phyloP scores from a whole-genome alignment of 2,329 filamentous ascomycete genomes.

The Colletotrichum melonis region DNA sequence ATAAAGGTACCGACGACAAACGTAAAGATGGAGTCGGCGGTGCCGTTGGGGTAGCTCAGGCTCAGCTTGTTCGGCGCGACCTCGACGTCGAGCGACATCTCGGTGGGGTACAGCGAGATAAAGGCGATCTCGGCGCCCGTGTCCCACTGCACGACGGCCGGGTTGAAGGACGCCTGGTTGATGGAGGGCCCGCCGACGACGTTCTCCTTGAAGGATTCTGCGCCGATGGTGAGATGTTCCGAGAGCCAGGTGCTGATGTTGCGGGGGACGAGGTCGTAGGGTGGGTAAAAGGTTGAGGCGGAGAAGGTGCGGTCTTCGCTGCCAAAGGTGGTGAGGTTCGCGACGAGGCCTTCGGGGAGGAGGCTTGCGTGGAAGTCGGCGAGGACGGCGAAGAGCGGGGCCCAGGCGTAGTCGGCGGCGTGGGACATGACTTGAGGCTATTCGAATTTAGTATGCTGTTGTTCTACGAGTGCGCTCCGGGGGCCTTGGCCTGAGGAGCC shows the following conservation, averaged over 20 bases:
- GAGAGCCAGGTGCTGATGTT: constrained; percentile 71
- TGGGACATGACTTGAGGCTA: constrained; percentile 67
- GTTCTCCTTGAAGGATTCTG: constrained; percentile 67
- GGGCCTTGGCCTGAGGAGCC: not conserved
- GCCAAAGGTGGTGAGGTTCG: constrained; percentile 56
- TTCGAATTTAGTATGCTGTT: not conserved
- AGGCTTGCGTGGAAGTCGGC: constrained; percentile 60
- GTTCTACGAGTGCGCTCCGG: not conserved
- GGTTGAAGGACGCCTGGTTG: constrained; percentile 66
- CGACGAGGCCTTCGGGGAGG: constrained; percentile 53
- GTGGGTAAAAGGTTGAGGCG: constrained; percentile 66
- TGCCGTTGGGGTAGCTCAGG: constrained; percentile 66
- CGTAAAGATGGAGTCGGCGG: constrained; percentile 59
- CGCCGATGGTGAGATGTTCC: constrained; percentile 68
- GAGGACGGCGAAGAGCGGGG: constrained; percentile 66
- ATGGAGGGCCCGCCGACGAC: constrained; percentile 65
- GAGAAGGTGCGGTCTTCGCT: constrained; percentile 63
- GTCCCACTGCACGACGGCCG: constrained; percentile 70
- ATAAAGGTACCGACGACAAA: constrained; percentile 60
- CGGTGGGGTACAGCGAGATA: constrained; percentile 51
- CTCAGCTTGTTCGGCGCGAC: constrained; percentile 56
- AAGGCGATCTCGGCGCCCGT: constrained; percentile 51
- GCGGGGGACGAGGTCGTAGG: constrained; percentile 65
- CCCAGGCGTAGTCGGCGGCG: constrained; percentile 68
- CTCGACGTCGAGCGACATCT: constrained; percentile 52